These are phyloP conservation scores for Boletus pseudo-olivaceus DNA, from an alignment of 768 basidiomycete genomes.

Conservation along the genomic window DNA sequence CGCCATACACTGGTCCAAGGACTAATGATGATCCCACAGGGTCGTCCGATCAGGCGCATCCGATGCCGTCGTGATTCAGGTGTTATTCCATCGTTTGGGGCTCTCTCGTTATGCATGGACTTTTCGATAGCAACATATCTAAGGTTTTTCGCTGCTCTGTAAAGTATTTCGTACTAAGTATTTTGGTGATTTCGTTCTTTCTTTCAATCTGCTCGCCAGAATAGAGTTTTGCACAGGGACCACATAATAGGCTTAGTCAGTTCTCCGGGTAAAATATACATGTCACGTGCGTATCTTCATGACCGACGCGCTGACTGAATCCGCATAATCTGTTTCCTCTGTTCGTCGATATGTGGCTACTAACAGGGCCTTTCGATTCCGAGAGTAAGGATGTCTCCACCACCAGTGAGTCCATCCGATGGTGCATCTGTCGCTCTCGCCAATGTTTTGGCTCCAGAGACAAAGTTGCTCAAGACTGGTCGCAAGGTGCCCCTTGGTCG, in stretches of 20 bases:
- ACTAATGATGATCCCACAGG: constrained; percentile 35
- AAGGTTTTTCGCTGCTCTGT: constrained; percentile 10
- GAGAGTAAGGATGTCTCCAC: constrained; percentile 32
- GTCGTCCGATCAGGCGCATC: constrained; percentile 16
- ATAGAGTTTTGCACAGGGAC: neutral
- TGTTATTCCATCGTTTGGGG: neutral
- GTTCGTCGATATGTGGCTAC: constrained; percentile 44
- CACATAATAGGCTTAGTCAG: neutral
- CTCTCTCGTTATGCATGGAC: neutral
- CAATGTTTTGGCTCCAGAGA: constrained; percentile 29
- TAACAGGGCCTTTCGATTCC: constrained; percentile 54
- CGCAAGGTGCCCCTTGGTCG: constrained; percentile 55
- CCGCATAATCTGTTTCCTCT: neutral
- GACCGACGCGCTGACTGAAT: neutral
- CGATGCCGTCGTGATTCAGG: constrained; percentile 10
- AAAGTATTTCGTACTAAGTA: constrained; percentile 16
- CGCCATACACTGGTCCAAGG: constrained; percentile 35
- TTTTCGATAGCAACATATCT: constrained; percentile 8
- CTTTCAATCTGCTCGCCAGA: neutral
- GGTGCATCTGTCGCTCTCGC: constrained; percentile 22
- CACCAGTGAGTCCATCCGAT: constrained; percentile 36
- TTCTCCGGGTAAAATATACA: neutral
- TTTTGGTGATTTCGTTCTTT: constrained; percentile 8
- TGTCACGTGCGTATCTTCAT: constrained; percentile 5
- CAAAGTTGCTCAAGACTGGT: constrained; percentile 62